Conservation (phyloP, 1,284 basidiomycete species). For the Trametes sp. region DNA sequence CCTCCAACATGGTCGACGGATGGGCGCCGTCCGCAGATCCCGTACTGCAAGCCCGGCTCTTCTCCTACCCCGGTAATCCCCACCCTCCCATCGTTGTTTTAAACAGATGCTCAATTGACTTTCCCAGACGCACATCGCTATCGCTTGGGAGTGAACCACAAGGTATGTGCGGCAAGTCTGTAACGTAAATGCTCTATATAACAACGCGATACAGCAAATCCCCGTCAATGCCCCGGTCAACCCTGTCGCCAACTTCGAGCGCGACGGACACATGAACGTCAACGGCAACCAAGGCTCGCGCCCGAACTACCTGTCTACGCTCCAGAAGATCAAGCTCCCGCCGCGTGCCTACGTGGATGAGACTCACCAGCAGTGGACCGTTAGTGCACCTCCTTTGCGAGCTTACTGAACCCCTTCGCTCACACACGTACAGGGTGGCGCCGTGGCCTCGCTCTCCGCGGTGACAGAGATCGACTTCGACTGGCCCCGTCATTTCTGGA, state of each 20-base stretch:
- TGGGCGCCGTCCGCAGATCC: constrained; percentile 53
- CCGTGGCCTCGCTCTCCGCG: constrained; percentile 42
- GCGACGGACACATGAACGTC: constrained; percentile 41
- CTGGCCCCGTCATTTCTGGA: constrained; percentile 51
- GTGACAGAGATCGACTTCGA: constrained; percentile 51
- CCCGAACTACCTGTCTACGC: constrained; percentile 42
- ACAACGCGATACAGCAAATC: constrained; percentile 34
- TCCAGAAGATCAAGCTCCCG: constrained; percentile 38
- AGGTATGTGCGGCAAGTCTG: constrained; percentile 20
- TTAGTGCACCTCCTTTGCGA: constrained; percentile 22
- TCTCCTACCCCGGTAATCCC: constrained; percentile 47
- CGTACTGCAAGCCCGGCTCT: constrained; percentile 52
- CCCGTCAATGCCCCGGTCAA: constrained; percentile 40
- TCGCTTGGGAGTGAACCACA: constrained; percentile 50
- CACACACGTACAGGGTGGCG: constrained; percentile 37
- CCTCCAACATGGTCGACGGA: constrained; percentile 71
- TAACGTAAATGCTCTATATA: too few species aligned
- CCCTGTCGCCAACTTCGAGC: constrained; percentile 51
- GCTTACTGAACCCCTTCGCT: not conserved
- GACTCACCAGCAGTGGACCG: constrained; percentile 45
- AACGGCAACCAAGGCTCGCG: constrained; percentile 42
- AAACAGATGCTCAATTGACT: not conserved
- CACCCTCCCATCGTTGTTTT: too few species aligned
- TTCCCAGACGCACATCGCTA: constrained; percentile 46
- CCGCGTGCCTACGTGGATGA: constrained; percentile 48